Evolutionary conservation across 441 rosid species (phyloP), one percentile per base, ranked within the genome.

Genomic region (Omphalea diandra): DNA sequence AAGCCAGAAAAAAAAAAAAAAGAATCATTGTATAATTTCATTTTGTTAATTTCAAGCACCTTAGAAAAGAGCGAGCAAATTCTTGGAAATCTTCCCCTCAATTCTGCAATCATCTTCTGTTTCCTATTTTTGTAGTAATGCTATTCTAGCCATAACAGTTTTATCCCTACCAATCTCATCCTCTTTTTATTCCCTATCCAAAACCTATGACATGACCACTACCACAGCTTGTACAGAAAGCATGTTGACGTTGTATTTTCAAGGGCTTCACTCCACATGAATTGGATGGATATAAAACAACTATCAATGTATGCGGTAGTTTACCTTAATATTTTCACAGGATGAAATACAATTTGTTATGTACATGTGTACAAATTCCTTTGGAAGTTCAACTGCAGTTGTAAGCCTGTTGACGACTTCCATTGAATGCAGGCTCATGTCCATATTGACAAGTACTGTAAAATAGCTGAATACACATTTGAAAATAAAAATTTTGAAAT

Each of bases 371-470:
- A 95, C 85, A 73, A 92, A 95, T 67, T 92, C 98, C 78, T 89
- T 92, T 22, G 98, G 99, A 76, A 92, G 89, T 74, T 89, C 94
- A 75, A 92, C 99, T 32, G 90, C 87, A 68, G 97, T 91, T 41
- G 99, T 90, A 61, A 92, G 99, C 82, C 97, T 80, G 89, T 95
- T 95, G 75, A 95, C 98, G 69, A 95, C 99, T 85, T 95, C 99
- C 99, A 90, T 90, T 10, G 97, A 95, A 78, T 92, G 99, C 53
- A 92, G 88, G 79, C 98, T 92, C 97, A 90, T 92, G 32, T 95
- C 99, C 99, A 95, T 95, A 78, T 76, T 84, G 79, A 89, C 98
- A 56, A 95, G 97, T 69, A 88, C 96, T 33, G 90, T 85, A 63
- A 88, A 92, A 75, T 95, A 92, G 67, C 98, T 95, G 87, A 76